A percentile compares a stretch with the other conserved stretches of the same genome.
phyloP scores from a whole-genome alignment of 1,284 basidiomycete genomes.

The Sanghuangporus sanghuang region DNA sequence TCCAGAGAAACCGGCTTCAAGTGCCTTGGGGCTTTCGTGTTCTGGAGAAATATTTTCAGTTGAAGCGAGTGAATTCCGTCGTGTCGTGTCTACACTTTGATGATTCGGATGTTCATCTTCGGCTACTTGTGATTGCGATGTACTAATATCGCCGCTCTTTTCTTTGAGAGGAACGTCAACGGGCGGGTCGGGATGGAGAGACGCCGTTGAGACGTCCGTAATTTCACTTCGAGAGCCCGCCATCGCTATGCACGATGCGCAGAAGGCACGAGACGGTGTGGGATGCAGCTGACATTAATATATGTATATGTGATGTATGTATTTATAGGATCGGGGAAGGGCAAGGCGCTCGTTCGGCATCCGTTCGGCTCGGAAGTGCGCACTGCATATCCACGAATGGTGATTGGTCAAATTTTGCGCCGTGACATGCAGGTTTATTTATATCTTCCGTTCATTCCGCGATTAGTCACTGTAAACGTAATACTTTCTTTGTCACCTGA shows the following conservation, averaged over 20 bases:
- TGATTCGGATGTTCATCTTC: not conserved
- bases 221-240: not conserved
- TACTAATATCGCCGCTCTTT: not conserved
- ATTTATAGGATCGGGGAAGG: not conserved
- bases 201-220: not conserved
- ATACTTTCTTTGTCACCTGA: too few species aligned
- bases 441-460: too few species aligned
- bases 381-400: too few species aligned
- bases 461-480: too few species aligned
- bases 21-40: slow-evolving; percentile 8
- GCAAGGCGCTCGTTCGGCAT: too few species aligned
- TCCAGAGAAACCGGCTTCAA: slow-evolving; percentile 11
- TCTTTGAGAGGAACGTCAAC: not conserved
- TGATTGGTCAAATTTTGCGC: too few species aligned
- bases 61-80: slow-evolving; percentile 4
- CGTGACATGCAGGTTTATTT: too few species aligned
- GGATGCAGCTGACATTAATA: not conserved
- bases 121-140: not conserved
- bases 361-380: too few species aligned
- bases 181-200: not conserved
- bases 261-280: not conserved
- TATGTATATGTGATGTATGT: not conserved
- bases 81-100: not conserved
- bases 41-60: not conserved
- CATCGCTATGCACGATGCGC: not conserved